These are phyloP conservation scores for Kwoniella botswanensis DNA, from an alignment of 768 basidiomycete genomes.

Conservation along the genomic window DNA sequence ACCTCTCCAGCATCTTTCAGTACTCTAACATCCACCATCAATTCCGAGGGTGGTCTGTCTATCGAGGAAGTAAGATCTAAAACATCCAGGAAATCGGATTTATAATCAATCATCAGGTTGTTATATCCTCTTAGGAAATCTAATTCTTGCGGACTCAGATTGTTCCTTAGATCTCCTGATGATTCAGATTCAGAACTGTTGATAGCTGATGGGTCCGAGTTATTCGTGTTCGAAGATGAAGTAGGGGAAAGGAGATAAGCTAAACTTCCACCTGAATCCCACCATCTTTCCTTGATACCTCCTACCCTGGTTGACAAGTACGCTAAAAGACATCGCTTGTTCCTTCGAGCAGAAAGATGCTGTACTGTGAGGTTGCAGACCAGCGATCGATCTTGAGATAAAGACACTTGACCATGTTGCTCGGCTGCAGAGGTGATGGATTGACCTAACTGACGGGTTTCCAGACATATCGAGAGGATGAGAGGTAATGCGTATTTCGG, in stretches of 20 bases:
- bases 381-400: slow-evolving; percentile 63
- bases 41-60: slow-evolving; percentile 78
- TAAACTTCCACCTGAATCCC: slow-evolving; percentile 78
- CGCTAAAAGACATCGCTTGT: slow-evolving; percentile 93
- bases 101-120: slow-evolving; percentile 78
- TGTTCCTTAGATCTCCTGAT: slow-evolving; percentile 44
- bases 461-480: slow-evolving; percentile 82
- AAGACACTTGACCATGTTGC: slow-evolving; percentile 52
- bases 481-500: slow-evolving; percentile 90
- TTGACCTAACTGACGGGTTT: slow-evolving; percentile 77
- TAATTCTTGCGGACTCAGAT: slow-evolving; percentile 61
- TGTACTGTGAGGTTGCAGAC: slow-evolving; percentile 74
- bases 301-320: slow-evolving; percentile 88
- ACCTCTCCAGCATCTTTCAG: slow-evolving; percentile 88
- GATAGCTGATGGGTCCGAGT: slow-evolving; percentile 27
- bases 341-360: slow-evolving; percentile 85
- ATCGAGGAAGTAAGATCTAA: slow-evolving; percentile 82
- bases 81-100: slow-evolving; percentile 79
- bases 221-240: neutral
- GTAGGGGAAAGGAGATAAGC: slow-evolving; percentile 69
- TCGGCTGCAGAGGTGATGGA: slow-evolving; percentile 56
- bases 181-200: neutral
- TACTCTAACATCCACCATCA: slow-evolving; percentile 85
- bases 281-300: slow-evolving; percentile 83
- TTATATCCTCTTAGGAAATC: slow-evolving; percentile 85